Evolutionary conservation across 108 stramenopile genomes (phyloP).

Genomic region (Pseudonitzschia multiseries): DNA sequence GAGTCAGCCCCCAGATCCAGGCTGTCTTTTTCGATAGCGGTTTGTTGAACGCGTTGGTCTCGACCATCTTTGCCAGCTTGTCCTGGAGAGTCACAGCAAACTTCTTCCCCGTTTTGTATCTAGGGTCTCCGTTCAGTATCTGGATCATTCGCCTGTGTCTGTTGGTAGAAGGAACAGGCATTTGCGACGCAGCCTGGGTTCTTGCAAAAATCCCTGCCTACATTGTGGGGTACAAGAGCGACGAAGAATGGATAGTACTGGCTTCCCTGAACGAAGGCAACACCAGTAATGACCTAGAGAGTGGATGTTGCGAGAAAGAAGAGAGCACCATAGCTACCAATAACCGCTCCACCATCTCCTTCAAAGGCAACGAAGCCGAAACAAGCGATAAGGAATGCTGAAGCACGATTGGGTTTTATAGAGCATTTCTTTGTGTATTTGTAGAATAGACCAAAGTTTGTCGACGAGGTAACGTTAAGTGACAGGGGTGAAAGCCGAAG

Average conservation of each 20-base stretch:
- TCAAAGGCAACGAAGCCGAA: not conserved
- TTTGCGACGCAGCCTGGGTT: constrained; percentile 54
- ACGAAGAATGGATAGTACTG: not conserved
- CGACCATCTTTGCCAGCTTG: constrained; percentile 51
- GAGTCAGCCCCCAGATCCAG: constrained; percentile 45
- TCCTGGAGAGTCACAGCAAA: constrained; percentile 58
- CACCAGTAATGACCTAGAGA: not conserved
- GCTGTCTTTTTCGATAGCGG: constrained; percentile 50
- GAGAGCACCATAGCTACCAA: not conserved
- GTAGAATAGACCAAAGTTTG: not conserved
- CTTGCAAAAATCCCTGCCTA: constrained; percentile 21
- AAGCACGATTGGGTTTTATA: not conserved
- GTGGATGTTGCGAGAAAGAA: not conserved
- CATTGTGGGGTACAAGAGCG: constrained; percentile 5
- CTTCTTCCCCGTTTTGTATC: constrained; percentile 50
- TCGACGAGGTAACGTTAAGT: not conserved
- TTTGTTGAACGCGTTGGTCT: constrained; percentile 53
- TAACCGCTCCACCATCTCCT: not conserved
- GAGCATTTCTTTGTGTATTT: not conserved
- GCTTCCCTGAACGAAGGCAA: not conserved
- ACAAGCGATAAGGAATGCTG: not conserved
- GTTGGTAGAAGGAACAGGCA: constrained; percentile 43
- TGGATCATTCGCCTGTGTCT: constrained; percentile 52
- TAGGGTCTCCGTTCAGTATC: constrained; percentile 52
- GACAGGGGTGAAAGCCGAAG: not conserved